These are phyloP conservation scores for Glycine latifolia DNA, from an alignment of 306 rosid genomes.

Conservation along the genomic window DNA sequence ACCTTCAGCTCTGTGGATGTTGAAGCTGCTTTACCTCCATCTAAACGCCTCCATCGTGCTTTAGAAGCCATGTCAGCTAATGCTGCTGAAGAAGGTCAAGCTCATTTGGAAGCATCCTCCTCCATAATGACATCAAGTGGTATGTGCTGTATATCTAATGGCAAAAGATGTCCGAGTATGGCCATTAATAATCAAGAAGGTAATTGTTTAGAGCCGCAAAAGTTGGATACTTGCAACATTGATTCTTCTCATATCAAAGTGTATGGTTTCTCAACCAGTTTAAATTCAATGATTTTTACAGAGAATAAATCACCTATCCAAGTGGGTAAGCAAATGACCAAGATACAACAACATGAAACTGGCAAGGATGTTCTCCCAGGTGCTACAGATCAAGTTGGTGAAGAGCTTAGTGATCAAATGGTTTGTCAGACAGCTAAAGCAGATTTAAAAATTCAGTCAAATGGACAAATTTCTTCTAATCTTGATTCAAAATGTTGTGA, in stretches of 20 bases:
- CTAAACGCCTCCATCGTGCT: conserved; percentile 97
- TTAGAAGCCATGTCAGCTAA: conserved; percentile 98
- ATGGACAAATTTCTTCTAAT: conserved; percentile 48
- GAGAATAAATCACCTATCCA: conserved; percentile 52
- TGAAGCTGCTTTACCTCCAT: conserved; percentile 94
- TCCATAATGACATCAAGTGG: conserved; percentile 49
- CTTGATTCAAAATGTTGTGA: conserved; percentile 48
- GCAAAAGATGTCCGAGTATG: conserved; percentile 45
- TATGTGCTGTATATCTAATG: conserved; percentile 48
- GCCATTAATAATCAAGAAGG: conserved; percentile 49
- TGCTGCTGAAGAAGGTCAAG: conserved; percentile 79
- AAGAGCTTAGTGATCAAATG: conserved; percentile 46
- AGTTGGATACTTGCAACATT: conserved; percentile 46
- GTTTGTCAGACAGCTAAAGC: conserved; percentile 48
- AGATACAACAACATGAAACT: conserved; percentile 47
- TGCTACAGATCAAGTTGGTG: conserved; percentile 48
- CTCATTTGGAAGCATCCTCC: conserved; percentile 53
- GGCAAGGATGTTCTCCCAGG: conserved; percentile 42
- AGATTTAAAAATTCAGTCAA: conserved; percentile 46
- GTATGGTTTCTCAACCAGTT: conserved; percentile 48
- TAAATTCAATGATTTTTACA: conserved; percentile 43
- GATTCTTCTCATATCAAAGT: conserved; percentile 48
- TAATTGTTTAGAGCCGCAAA: conserved; percentile 41
- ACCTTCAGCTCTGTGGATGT: conserved; percentile 69
- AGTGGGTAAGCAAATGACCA: conserved; percentile 52